A percentile compares a stretch with the other conserved stretches of the same genome.
These are phyloP conservation scores for Trichocladium uniseriatum DNA, from an alignment of 495 filamentous ascomycete genomes.

Conservation along the genomic window DNA sequence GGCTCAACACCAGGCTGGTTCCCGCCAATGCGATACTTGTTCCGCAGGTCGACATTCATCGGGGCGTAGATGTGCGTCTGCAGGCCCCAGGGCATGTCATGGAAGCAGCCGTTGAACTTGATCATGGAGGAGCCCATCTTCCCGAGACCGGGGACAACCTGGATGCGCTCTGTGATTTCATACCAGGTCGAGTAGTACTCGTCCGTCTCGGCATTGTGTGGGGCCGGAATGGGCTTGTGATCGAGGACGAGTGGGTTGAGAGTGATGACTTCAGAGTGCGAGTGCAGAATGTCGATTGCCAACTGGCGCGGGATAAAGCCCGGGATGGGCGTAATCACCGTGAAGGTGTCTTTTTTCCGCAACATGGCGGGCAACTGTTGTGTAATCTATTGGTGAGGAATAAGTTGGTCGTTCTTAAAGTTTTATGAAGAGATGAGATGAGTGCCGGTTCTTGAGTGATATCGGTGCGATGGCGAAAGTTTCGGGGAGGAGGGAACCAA, in stretches of 20 bases:
- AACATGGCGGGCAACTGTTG: slow-evolving; percentile 29
- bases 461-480: neutral
- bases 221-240: slow-evolving; percentile 53
- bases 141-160: slow-evolving; percentile 53
- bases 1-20: slow-evolving; percentile 53
- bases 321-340: slow-evolving; percentile 41
- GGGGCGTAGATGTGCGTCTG: slow-evolving; percentile 70
- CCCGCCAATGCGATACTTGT: slow-evolving; percentile 47
- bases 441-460: neutral
- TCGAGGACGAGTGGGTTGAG: slow-evolving; percentile 66
- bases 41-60: slow-evolving; percentile 42
- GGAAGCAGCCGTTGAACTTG: slow-evolving; percentile 67
- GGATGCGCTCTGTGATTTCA: slow-evolving; percentile 52
- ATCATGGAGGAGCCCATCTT: slow-evolving; percentile 52
- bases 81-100: slow-evolving; percentile 58
- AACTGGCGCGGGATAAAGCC: slow-evolving; percentile 40
- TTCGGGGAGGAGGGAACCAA: neutral
- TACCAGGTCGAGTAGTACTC: slow-evolving; percentile 69
- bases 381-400: neutral
- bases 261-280: slow-evolving; percentile 64
- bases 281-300: slow-evolving; percentile 37
- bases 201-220: slow-evolving; percentile 54
- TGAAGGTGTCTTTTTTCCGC: slow-evolving; percentile 42
- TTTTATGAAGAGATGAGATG: neutral
- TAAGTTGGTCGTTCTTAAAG: neutral